Evolutionary conservation across 139 green algal genomes (phyloP).

Genomic region (Volvox reticuliferus): DNA sequence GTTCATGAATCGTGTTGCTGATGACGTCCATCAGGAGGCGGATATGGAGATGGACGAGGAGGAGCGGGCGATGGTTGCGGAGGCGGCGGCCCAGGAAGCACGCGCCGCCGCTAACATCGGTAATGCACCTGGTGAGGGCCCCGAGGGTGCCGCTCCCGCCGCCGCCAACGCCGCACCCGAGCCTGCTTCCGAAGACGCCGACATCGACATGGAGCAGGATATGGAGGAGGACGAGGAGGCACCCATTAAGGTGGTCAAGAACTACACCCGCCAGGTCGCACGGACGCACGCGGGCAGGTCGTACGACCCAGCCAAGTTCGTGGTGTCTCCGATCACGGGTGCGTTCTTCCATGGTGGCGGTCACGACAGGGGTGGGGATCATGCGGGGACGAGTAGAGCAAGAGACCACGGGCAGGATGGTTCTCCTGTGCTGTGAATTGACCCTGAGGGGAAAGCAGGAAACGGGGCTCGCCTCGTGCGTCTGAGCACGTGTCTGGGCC

Average conservation of each 20-base stretch:
- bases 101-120: not conserved
- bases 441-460: no score
- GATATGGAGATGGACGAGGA: constrained; percentile 96
- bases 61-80: constrained; percentile 85
- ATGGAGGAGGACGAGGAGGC: constrained; percentile 64
- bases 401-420: no score
- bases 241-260: constrained; percentile 88
- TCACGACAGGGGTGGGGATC: no score
- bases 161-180: constrained; percentile 26
- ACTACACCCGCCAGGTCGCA: constrained; percentile 86
- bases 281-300: constrained; percentile 44
- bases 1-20: no score
- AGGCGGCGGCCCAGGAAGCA: constrained; percentile 61
- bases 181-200: not conserved
- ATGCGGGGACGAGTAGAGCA: no score
- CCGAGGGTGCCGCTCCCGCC: constrained; percentile 12
- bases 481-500: no score
- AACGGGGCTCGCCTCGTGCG: no score
- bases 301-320: constrained; percentile 85
- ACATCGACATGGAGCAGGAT: constrained; percentile 70
- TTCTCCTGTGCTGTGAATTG: no score
- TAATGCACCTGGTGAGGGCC: not conserved
- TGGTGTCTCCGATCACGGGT: constrained; percentile 97
- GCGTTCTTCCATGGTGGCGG: constrained; percentile 61
- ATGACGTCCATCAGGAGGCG: constrained; percentile 41